Conservation (phyloP, 2,329 filamentous ascomycete genomes). For the Teratosphaeria viscida region DNA sequence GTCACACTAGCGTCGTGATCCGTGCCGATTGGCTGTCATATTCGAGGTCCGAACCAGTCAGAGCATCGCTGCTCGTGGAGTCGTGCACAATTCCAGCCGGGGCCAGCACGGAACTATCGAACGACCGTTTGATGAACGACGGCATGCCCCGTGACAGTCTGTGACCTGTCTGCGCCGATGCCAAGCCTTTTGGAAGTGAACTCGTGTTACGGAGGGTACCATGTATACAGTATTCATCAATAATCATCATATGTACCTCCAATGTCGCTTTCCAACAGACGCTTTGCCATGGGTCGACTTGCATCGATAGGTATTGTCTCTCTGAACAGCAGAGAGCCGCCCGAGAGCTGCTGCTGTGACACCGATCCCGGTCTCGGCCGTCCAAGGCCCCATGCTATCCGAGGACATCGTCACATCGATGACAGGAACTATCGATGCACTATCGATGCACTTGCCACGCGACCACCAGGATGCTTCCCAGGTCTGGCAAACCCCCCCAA, state of each 20-base stretch:
- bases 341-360: neutral
- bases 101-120: neutral
- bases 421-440: neutral
- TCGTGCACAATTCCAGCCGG: neutral
- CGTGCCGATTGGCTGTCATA: neutral
- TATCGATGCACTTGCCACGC: neutral
- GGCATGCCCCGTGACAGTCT: too few relatives aligned
- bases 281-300: too few relatives aligned
- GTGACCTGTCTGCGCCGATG: neutral
- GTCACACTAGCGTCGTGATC: neutral
- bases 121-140: neutral
- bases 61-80: neutral
- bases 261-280: too few relatives aligned
- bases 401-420: neutral
- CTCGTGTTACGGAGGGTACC: too few relatives aligned
- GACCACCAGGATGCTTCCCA: neutral
- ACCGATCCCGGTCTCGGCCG: neutral
- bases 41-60: neutral
- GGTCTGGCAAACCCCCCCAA: neutral
- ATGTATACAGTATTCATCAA: too few relatives aligned
- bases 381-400: neutral
- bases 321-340: neutral
- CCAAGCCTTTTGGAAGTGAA: neutral
- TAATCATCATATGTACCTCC: too few relatives aligned
- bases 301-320: too few relatives aligned